These are phyloP conservation scores for Xylariales sp. DNA, from an alignment of 2,329 filamentous ascomycete species.

Conservation along the genomic window DNA sequence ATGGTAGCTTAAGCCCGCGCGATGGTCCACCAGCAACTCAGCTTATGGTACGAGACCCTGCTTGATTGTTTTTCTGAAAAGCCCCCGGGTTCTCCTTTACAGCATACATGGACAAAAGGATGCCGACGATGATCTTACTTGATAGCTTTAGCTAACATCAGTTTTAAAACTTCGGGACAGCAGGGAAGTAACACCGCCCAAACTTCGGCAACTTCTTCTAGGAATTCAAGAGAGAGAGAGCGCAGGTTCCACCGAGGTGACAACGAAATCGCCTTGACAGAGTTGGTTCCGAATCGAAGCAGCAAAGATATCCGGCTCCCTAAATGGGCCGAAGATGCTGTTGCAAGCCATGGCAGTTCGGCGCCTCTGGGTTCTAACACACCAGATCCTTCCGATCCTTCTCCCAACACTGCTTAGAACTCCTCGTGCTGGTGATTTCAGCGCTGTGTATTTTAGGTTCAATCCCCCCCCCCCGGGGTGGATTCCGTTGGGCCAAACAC, in stretches of 20 bases:
- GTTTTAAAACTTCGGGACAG: neutral
- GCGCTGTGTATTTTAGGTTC: no score
- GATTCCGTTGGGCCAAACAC: no score
- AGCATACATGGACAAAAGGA: neutral
- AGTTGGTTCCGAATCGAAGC: no score
- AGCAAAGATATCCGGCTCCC: no score
- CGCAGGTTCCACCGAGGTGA: slow-evolving; percentile 19
- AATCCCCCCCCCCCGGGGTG: no score
- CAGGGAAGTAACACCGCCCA: neutral
- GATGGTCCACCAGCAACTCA: neutral
- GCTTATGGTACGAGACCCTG: neutral
- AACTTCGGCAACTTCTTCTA: neutral
- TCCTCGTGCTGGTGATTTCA: no score
- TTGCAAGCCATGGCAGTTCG: slow-evolving; percentile 10
- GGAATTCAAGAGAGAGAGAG: neutral
- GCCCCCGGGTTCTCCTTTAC: neutral
- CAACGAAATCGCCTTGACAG: slow-evolving; percentile 16
- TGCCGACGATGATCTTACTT: no score
- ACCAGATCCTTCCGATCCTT: slow-evolving; percentile 4
- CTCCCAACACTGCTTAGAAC: no score
- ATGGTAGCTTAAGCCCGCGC: neutral
- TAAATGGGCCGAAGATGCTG: slow-evolving; percentile 19
- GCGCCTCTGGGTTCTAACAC: slow-evolving; percentile 1
- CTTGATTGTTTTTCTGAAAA: neutral
- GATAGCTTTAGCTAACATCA: neutral